Evolutionary conservation across 768 basidiomycete species (phyloP), one percentile per base, ranked within the genome.

Genomic region (Lentinula lateritia): DNA sequence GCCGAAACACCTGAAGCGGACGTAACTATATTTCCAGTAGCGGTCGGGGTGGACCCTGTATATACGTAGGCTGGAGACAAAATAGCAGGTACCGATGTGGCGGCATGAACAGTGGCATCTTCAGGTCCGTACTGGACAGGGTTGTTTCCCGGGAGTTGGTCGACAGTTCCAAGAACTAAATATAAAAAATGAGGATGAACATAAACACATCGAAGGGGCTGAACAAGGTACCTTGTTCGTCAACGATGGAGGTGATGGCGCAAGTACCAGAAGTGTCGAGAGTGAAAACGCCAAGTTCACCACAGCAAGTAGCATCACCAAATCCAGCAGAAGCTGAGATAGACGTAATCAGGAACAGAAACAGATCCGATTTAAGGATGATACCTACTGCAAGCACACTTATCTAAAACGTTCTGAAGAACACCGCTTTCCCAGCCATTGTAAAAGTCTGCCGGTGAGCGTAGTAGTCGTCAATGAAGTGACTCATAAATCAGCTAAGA

Each of bases 351-450:
- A 38, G 16, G 10, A 15, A 50, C 23, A 46, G 34, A 48, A 6
- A 32, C 16, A 34, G 16, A 34, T 23, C 8, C 3, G 3, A 28
- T 28, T 28, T 28, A 32, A 10, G 15, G 23, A 20, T 15, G 23
- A 18, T 18, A 61, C 59, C 32, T 52, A 67, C 61, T 75, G 71
- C 83, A 84, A 63, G 79, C 67, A 62, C 83, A 85, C 13, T 77
- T 71, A 67, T 86, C 79, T 15, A 88, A 76, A 20, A 83, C 86
- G 3, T 75, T 77, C 61, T 81, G 77, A 1, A 88, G 75, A 38
- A 86, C 77, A 54, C 79, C 80, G 0, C 68, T 64, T 52, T 84
- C 81, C 87, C 87, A 89, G 15, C 87, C 85, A 64, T 85, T 84
- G 58, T 80, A 71, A 71, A 80, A 85, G 64, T 85, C 82, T 80